Percentiles rank a stretch among this genome's conserved stretches.
Conservation (phyloP, 31 red algal species). For the Pterothamnion heteromorphum region DNA sequence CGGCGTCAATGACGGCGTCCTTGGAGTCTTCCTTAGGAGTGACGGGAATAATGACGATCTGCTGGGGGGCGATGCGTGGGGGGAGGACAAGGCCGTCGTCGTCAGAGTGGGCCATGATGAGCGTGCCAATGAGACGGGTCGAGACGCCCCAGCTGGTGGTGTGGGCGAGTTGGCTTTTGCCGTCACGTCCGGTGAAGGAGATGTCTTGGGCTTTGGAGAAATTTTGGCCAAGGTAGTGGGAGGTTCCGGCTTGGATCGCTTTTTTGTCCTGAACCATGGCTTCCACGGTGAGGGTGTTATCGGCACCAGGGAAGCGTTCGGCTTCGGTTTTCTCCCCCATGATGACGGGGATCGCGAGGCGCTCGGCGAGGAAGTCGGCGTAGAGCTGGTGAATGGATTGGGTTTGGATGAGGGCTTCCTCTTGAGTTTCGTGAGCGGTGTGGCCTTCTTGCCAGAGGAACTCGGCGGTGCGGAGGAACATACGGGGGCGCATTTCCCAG, state of each 20-base stretch:
- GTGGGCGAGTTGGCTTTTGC: constrained; percentile 61
- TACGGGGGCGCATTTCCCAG: constrained; percentile 95
- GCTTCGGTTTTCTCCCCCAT: constrained; percentile 76
- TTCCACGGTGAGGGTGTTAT: constrained; percentile 94
- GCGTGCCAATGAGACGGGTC: constrained; percentile 81
- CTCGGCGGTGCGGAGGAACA: constrained; percentile 92
- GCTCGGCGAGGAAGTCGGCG: constrained; percentile 56
- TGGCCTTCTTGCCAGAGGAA: constrained; percentile 99
- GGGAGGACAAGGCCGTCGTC: constrained; percentile 87
- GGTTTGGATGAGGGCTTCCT: constrained; percentile 81
- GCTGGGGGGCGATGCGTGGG: constrained; percentile 77
- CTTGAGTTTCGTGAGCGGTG: constrained; percentile 84
- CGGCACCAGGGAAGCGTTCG: constrained; percentile 93
- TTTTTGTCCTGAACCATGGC: constrained; percentile 86
- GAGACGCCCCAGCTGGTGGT: constrained; percentile 90
- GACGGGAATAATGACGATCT: constrained; percentile 89
- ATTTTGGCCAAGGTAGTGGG: constrained; percentile 94
- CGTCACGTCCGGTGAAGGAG: constrained; percentile 63
- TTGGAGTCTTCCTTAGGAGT: constrained; percentile 54
- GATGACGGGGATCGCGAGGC: constrained; percentile 89
- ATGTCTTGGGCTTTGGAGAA: constrained; percentile 91
- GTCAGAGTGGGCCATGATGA: constrained; percentile 88
- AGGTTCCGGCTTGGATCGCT: constrained; percentile 91
- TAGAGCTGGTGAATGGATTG: constrained; percentile 76
- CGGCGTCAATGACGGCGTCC: constrained; percentile 46